Evolutionary conservation across 2,329 filamentous ascomycete species (phyloP).

Genomic region (Clonostachys sp.): DNA sequence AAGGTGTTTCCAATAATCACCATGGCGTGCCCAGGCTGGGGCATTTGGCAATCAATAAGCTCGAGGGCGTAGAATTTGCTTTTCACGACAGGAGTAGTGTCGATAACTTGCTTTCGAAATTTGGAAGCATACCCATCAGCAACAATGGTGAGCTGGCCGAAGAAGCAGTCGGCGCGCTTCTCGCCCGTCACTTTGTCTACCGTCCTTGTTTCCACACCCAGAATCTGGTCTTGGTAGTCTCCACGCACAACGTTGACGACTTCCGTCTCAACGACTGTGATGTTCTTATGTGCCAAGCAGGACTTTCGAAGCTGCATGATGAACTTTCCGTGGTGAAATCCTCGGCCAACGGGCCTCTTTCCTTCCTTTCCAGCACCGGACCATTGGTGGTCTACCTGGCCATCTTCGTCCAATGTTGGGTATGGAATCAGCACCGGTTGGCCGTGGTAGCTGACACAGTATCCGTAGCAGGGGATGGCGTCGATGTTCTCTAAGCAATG

Average conservation of each 20-base stretch:
- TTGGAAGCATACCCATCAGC: constrained; percentile 91
- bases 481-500: constrained; percentile 89
- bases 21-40: constrained; percentile 72
- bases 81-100: constrained; percentile 61
- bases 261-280: constrained; percentile 87
- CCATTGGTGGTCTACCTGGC: constrained; percentile 31
- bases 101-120: constrained; percentile 78
- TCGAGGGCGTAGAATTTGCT: constrained; percentile 94
- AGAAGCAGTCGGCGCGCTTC: constrained; percentile 71
- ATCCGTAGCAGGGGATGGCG: constrained; percentile 75
- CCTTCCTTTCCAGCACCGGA: constrained; percentile 22
- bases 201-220: constrained; percentile 77
- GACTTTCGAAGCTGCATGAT: constrained; percentile 76
- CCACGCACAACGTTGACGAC: constrained; percentile 72
- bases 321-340: constrained; percentile 94
- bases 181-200: constrained; percentile 47
- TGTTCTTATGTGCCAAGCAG: constrained; percentile 72
- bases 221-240: constrained; percentile 63
- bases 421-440: constrained; percentile 74
- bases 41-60: constrained; percentile 80
- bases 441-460: constrained; percentile 80
- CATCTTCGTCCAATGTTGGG: constrained; percentile 53
- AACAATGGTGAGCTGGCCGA: constrained; percentile 81
- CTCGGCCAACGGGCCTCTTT: constrained; percentile 60
- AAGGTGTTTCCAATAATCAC: constrained; percentile 74